These are phyloP conservation scores for Strobilomyces echinocephalus DNA, from an alignment of 768 basidiomycete genomes.

Conservation along the genomic window DNA sequence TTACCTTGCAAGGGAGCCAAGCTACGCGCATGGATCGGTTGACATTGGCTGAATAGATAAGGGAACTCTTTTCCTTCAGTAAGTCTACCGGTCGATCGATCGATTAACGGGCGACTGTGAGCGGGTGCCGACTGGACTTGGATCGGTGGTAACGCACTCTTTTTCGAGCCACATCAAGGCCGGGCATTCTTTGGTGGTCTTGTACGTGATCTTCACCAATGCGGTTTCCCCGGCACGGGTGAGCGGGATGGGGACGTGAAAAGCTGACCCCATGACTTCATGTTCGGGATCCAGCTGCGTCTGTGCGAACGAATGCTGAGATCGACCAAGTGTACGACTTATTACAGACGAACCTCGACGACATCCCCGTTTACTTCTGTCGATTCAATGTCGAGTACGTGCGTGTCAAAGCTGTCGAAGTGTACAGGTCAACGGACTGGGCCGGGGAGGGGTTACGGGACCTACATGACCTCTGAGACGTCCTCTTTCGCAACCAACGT, in stretches of 20 bases:
- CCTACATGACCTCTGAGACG: slow-evolving; percentile 41
- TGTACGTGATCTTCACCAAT: slow-evolving; percentile 56
- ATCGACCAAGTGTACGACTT: not conserved
- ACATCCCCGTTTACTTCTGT: slow-evolving; percentile 46
- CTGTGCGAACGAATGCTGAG: slow-evolving; percentile 13
- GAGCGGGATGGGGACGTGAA: slow-evolving; percentile 53
- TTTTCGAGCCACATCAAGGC: slow-evolving; percentile 88
- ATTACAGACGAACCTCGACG: slow-evolving; percentile 38
- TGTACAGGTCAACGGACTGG: not conserved
- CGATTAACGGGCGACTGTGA: not conserved
- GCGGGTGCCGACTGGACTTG: not conserved
- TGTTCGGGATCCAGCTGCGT: slow-evolving; percentile 54
- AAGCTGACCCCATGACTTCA: slow-evolving; percentile 71
- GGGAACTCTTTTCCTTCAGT: slow-evolving; percentile 86
- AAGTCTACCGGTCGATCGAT: slow-evolving; percentile 42
- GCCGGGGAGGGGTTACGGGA: not conserved
- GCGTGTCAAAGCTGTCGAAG: slow-evolving; percentile 44
- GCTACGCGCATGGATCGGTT: slow-evolving; percentile 84
- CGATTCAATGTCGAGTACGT: slow-evolving; percentile 47
- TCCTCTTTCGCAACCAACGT: slow-evolving; percentile 35
- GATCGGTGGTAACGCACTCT: slow-evolving; percentile 40
- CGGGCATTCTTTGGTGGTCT: slow-evolving; percentile 67
- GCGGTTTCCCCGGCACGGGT: slow-evolving; percentile 32
- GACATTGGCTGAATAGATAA: slow-evolving; percentile 89
- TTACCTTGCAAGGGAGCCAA: slow-evolving; percentile 76